Conservation (phyloP, 495 filamentous ascomycete species). For the Aspergillus indologenus region DNA sequence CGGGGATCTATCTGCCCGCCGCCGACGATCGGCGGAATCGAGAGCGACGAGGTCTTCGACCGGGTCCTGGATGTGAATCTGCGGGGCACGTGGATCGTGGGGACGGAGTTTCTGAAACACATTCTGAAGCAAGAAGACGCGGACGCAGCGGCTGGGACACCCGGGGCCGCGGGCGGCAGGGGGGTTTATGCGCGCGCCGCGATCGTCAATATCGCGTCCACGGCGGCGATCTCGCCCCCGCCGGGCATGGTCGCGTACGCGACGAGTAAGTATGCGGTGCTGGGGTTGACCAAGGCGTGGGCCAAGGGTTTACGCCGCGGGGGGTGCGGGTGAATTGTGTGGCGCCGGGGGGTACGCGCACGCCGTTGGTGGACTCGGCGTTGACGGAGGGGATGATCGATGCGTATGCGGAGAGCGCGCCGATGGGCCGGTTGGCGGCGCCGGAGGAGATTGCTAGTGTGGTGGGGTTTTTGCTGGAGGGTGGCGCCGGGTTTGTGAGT, state of each 20-base stretch:
- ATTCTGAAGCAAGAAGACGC: not conserved
- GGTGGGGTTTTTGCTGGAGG: conserved; percentile 13
- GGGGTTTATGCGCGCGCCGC: no score
- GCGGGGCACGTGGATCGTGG: conserved; percentile 5
- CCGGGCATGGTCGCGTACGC: not conserved
- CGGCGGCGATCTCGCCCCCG: not conserved
- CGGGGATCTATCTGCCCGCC: not conserved
- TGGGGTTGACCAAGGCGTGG: conserved; percentile 1
- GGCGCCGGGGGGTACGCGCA: not conserved
- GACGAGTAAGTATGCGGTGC: conserved; percentile 3
- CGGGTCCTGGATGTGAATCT: not conserved
- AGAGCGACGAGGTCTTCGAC: conserved; percentile 4
- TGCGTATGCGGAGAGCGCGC: conserved; percentile 1
- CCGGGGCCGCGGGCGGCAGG: not conserved
- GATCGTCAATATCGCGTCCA: conserved; percentile 1
- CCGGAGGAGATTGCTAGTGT: conserved; percentile 18
- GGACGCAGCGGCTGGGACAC: not conserved
- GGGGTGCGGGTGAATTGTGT: conserved; percentile 4
- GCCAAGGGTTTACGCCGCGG: not conserved
- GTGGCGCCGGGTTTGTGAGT: conserved; percentile 13
- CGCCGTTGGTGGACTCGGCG: not conserved
- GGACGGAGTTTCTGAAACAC: not conserved
- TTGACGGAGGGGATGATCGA: conserved; percentile 6
- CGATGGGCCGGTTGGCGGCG: conserved; percentile 14
- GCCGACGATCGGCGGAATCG: not conserved